A percentile compares a stretch with the other conserved stretches of the same genome.
Evolutionary conservation across 176 grass and related monocot genomes (phyloP).

Genomic region (Avena insularis): DNA sequence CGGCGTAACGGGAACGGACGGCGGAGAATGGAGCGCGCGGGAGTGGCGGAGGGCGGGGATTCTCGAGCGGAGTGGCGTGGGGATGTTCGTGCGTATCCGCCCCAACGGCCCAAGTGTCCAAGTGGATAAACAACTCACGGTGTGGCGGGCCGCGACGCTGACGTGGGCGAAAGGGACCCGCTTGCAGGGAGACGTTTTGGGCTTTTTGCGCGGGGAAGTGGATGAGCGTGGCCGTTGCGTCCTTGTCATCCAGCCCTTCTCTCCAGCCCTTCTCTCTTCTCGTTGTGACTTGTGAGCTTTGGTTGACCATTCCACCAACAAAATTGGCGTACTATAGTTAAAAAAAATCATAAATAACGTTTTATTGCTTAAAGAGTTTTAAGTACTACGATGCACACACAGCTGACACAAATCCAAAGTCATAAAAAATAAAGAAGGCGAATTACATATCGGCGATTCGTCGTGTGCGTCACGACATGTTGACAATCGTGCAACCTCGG

Average conservation of each 20-base stretch:
- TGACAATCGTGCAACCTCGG: no score
- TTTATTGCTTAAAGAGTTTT: no score
- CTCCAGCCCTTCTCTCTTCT: no score
- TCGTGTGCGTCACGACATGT: no score
- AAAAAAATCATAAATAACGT: no score
- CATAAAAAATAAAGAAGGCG: no score
- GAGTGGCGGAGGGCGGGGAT: constrained; percentile 47
- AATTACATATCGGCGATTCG: no score
- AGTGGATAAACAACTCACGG: constrained; percentile 55
- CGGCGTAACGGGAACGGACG: constrained; percentile 46
- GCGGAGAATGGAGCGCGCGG: constrained; percentile 38
- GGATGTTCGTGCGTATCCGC: not conserved
- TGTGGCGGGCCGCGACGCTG: constrained; percentile 41
- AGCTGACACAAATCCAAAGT: no score
- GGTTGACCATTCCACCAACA: no score
- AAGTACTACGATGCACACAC: no score
- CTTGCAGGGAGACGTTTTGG: not conserved
- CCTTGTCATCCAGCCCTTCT: not conserved
- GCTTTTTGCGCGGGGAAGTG: not conserved
- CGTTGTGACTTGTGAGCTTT: no score
- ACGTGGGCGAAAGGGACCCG: not conserved
- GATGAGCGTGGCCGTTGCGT: constrained; percentile 18
- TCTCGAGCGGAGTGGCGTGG: not conserved
- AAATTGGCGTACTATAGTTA: no score
- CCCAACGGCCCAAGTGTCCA: constrained; percentile 35